Percentiles rank a stretch among this genome's conserved stretches.
Evolutionary conservation across 179 eudicot genomes (phyloP).

Genomic region (Spergularia azorica): DNA sequence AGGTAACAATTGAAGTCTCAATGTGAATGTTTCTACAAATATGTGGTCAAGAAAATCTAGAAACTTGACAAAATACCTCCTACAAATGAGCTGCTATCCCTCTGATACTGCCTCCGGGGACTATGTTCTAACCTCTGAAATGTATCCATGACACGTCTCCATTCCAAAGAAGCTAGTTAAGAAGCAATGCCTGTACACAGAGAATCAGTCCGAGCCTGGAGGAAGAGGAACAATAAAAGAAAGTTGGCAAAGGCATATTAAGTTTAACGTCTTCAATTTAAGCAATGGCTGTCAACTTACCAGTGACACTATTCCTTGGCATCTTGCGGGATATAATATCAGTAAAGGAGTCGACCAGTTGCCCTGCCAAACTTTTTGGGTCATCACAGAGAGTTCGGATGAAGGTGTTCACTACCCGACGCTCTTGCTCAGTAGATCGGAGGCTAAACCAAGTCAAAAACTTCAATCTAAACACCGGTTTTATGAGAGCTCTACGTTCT

Average conservation of each 20-base stretch:
- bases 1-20: not conserved
- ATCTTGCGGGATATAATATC: constrained; percentile 60
- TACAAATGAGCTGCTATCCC: constrained; percentile 29
- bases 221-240: not conserved
- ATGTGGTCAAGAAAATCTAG: constrained; percentile 14
- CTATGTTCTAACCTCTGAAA: constrained; percentile 26
- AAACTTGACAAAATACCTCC: constrained; percentile 25
- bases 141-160: constrained; percentile 20
- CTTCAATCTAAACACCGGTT: constrained; percentile 67
- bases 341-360: constrained; percentile 65
- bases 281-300: constrained; percentile 30
- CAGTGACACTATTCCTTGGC: constrained; percentile 31
- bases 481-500: constrained; percentile 63
- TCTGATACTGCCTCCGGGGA: constrained; percentile 16
- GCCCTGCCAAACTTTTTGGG: constrained; percentile 76
- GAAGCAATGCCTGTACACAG: constrained; percentile 30
- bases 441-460: constrained; percentile 84
- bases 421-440: constrained; percentile 75
- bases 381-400: constrained; percentile 62
- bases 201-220: not conserved
- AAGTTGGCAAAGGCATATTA: not conserved
- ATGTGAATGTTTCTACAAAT: constrained; percentile 22
- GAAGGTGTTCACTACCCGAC: constrained; percentile 72
- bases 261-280: constrained; percentile 3
- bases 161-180: constrained; percentile 12